A percentile compares a stretch with the other conserved stretches of the same genome.
Conservation (phyloP, 768 basidiomycete genomes). For the Phylloporus rhodoxanthus region DNA sequence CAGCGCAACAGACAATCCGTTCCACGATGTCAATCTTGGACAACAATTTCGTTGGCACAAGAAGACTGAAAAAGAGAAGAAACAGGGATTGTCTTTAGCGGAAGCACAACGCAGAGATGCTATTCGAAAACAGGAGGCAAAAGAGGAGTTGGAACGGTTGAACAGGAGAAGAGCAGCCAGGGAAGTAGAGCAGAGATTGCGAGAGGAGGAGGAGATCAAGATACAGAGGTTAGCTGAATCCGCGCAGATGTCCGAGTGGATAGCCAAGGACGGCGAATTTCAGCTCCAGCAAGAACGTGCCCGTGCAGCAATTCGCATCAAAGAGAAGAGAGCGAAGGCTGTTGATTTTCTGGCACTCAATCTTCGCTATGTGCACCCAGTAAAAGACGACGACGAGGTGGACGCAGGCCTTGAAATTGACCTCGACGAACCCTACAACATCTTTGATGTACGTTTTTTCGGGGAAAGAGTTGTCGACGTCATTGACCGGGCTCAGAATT, state of each 20-base stretch:
- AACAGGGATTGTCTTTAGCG: conserved; percentile 70
- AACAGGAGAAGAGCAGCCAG: conserved; percentile 88
- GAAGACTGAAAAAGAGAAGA: conserved; percentile 94
- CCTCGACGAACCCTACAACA: conserved; percentile 96
- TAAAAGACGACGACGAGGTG: conserved; percentile 69
- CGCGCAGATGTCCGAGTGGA: conserved; percentile 97
- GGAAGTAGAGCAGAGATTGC: conserved; percentile 78
- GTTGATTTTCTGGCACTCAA: conserved; percentile 97
- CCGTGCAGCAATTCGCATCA: conserved; percentile 88
- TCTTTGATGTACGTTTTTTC: conserved; percentile 71
- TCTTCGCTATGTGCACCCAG: conserved; percentile 81
- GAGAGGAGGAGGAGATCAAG: conserved; percentile 89
- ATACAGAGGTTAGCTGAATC: conserved; percentile 90
- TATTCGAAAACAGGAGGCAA: conserved; percentile 79
- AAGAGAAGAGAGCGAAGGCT: conserved; percentile 97
- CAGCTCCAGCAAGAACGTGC: conserved; percentile 90
- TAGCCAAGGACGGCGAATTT: conserved; percentile 94
- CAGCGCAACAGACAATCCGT: conserved; percentile 95
- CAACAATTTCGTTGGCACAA: conserved; percentile 99
- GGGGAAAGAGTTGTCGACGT: background rate
- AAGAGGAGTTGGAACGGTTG: conserved; percentile 89
- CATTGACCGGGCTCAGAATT: conserved; percentile 46
- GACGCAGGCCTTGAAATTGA: conserved; percentile 94
- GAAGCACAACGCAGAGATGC: conserved; percentile 81
- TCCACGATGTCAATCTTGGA: conserved; percentile 93